These are phyloP conservation scores for Knoxdaviesia proteae DNA, from an alignment of 2,329 filamentous ascomycete genomes.

Conservation along the genomic window DNA sequence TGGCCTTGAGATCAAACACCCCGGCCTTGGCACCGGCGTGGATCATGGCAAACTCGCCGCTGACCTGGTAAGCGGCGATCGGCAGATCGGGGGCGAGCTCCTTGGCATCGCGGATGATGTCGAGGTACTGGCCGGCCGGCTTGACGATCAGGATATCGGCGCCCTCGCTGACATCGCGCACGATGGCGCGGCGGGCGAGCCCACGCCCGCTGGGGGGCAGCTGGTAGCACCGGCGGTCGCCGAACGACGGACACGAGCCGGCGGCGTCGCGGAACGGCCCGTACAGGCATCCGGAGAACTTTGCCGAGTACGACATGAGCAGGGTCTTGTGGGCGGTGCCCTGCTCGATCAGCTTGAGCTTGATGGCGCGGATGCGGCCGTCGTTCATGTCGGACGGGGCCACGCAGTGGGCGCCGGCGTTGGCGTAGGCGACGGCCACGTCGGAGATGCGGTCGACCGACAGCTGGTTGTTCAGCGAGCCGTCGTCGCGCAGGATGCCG, in stretches of 20 bases:
- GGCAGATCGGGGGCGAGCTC: constrained; percentile 82
- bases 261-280: constrained; percentile 94
- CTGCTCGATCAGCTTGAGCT: constrained; percentile 89
- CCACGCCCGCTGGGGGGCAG: constrained; percentile 81
- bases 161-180: constrained; percentile 76
- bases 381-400: constrained; percentile 99
- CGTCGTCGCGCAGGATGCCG: constrained; percentile 84
- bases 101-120: constrained; percentile 95
- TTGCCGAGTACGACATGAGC: constrained; percentile 95
- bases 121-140: constrained; percentile 83
- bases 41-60: constrained; percentile 95
- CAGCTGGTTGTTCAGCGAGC: constrained; percentile 75
- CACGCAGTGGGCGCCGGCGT: constrained; percentile 87
- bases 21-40: constrained; percentile 88
- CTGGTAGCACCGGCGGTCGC: constrained; percentile 92
- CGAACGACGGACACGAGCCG: constrained; percentile 75
- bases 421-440: constrained; percentile 94
- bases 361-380: constrained; percentile 89
- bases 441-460: constrained; percentile 90
- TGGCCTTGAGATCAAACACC: constrained; percentile 83
- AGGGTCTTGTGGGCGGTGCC: constrained; percentile 80
- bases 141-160: constrained; percentile 99
- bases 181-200: constrained; percentile 74
- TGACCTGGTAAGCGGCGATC: constrained; percentile 90
- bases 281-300: constrained; percentile 92